phyloP scores from a whole-genome alignment of 78 protist genomes.

The Emiliania huxleyi region DNA sequence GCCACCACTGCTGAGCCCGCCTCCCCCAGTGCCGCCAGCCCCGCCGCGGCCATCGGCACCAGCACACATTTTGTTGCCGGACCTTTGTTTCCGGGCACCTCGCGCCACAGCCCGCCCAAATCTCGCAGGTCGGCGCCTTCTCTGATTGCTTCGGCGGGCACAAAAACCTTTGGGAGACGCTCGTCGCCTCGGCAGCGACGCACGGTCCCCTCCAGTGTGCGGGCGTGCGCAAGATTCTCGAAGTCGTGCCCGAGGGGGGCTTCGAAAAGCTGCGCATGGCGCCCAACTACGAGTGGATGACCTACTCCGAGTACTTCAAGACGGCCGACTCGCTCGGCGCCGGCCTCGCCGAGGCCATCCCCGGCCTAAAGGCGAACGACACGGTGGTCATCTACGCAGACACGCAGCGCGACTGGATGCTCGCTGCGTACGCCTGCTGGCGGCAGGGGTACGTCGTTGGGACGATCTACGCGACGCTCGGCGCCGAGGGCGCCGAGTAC shows the following conservation, averaged over 20 bases:
- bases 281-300: background rate
- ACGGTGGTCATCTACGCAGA: constrained; percentile 40
- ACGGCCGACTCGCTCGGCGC: background rate
- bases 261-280: background rate
- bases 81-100: too few relatives aligned
- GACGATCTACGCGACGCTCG: constrained; percentile 68
- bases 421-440: constrained; percentile 43
- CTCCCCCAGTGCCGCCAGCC: too few relatives aligned
- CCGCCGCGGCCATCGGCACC: too few relatives aligned
- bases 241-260: background rate
- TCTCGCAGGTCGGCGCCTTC: too few relatives aligned
- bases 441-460: constrained; percentile 5
- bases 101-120: too few relatives aligned
- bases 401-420: constrained; percentile 55
- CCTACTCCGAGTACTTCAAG: background rate
- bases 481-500: constrained; percentile 54
- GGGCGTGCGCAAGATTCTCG: too few relatives aligned
- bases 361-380: background rate
- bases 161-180: too few relatives aligned
- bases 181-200: too few relatives aligned
- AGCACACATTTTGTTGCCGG: too few relatives aligned
- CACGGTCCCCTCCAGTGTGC: too few relatives aligned
- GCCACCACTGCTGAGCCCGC: too few relatives aligned
- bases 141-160: too few relatives aligned
- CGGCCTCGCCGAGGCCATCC: background rate